A percentile compares a stretch with the other conserved stretches of the same genome.
Evolutionary conservation across 2,329 filamentous ascomycete genomes (phyloP).

Genomic region (Juglanconis sp.): DNA sequence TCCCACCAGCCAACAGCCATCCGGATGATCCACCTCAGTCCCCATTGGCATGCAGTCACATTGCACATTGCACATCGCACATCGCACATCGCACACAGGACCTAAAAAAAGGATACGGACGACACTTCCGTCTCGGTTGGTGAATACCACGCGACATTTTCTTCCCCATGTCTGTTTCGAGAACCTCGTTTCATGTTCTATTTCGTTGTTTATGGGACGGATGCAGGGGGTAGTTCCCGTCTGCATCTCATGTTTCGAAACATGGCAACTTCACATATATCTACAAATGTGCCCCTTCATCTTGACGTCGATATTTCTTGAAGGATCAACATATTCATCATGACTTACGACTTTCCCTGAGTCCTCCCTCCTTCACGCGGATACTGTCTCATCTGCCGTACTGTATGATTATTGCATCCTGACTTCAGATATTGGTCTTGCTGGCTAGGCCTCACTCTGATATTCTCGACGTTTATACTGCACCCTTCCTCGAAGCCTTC

Average conservation of each 20-base stretch:
- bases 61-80: slow-evolving; percentile 11
- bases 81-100: slow-evolving; percentile 10
- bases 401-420: background rate
- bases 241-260: slow-evolving; percentile 11
- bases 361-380: background rate
- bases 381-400: background rate
- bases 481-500: background rate
- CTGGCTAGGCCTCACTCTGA: slow-evolving; percentile 9
- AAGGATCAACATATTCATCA: background rate
- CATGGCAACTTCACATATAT: background rate
- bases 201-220: slow-evolving; percentile 19
- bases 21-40: background rate
- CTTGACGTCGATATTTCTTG: background rate
- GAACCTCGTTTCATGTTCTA: slow-evolving; percentile 22
- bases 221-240: background rate
- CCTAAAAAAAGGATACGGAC: slow-evolving; percentile 10
- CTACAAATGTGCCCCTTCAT: background rate
- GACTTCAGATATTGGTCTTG: slow-evolving; percentile 1
- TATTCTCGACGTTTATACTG: background rate
- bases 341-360: background rate
- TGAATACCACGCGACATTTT: background rate
- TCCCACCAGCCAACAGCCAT: background rate
- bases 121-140: background rate
- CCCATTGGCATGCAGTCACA: background rate
- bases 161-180: slow-evolving; percentile 19